A percentile compares a stretch with the other conserved stretches of the same genome.
Conservation (phyloP, 192 early-diverging fungal species). For the Chytriomyces sp. region DNA sequence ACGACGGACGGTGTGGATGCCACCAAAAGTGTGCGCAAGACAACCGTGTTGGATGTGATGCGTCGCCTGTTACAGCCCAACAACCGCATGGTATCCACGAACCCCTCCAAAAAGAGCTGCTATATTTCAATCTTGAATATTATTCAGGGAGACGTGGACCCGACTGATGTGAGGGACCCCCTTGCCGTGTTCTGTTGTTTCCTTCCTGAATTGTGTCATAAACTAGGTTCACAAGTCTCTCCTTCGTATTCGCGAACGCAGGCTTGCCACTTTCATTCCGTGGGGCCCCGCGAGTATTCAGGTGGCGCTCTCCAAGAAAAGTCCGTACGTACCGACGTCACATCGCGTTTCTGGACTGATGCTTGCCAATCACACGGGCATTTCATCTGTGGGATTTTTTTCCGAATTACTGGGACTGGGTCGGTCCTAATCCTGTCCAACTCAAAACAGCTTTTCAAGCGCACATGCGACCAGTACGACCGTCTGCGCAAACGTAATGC, state of each 20-base stretch:
- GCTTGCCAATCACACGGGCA: slow-evolving; percentile 98
- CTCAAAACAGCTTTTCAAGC: slow-evolving; percentile 74
- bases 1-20: slow-evolving; percentile 88
- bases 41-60: slow-evolving; percentile 98
- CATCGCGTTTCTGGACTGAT: slow-evolving; percentile 97
- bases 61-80: slow-evolving; percentile 92
- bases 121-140: slow-evolving; percentile 98
- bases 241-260: slow-evolving; percentile 89
- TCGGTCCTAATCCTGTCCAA: slow-evolving; percentile 7
- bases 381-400: slow-evolving; percentile 64
- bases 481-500: slow-evolving; percentile 91
- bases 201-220: background rate
- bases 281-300: slow-evolving; percentile 99
- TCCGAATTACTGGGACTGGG: background rate
- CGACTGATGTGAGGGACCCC: slow-evolving; percentile 76
- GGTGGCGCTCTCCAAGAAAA: slow-evolving; percentile 91
- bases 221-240: slow-evolving; percentile 94
- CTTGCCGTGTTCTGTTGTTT: slow-evolving; percentile 8
- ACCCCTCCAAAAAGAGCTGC: slow-evolving; percentile 87
- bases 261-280: slow-evolving; percentile 95
- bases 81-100: slow-evolving; percentile 96
- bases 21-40: slow-evolving; percentile 92
- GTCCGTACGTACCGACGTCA: slow-evolving; percentile 87
- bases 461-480: slow-evolving; percentile 93
- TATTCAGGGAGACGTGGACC: slow-evolving; percentile 98